Percentiles rank a stretch among this genome's conserved stretches.
phyloP scores from a whole-genome alignment of 805 yeast genomes.

The Metschnikowia continentalis region DNA sequence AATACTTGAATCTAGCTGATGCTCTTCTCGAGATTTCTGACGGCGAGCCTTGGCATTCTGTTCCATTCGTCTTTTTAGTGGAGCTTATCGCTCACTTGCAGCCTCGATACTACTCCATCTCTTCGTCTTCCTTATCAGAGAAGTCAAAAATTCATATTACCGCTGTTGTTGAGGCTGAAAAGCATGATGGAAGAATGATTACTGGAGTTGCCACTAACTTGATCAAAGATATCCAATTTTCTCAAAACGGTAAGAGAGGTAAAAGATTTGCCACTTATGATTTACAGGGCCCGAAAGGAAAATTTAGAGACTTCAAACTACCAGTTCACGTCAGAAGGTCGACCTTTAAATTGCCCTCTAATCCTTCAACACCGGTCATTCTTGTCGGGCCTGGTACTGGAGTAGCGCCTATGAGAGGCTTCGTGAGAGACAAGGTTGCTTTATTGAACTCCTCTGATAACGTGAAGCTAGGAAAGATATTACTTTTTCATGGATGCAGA shows the following conservation, averaged over 20 bases:
- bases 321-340: constrained; percentile 95
- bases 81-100: constrained; percentile 79
- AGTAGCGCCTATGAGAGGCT: constrained; percentile 97
- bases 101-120: constrained; percentile 94
- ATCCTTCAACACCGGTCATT: constrained; percentile 77
- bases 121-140: constrained; percentile 79
- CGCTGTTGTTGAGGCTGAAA: constrained; percentile 80
- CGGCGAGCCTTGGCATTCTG: constrained; percentile 64
- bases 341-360: constrained; percentile 87
- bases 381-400: constrained; percentile 99
- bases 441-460: constrained; percentile 28
- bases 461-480: constrained; percentile 56
- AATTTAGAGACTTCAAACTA: constrained; percentile 51
- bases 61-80: constrained; percentile 80
- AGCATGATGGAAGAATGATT: constrained; percentile 31
- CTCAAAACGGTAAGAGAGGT: constrained; percentile 42
- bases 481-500: constrained; percentile 88
- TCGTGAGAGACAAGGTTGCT: constrained; percentile 80
- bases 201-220: constrained; percentile 92
- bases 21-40: constrained; percentile 58
- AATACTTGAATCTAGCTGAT: constrained; percentile 72
- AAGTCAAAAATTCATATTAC: constrained; percentile 77
- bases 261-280: constrained; percentile 57
- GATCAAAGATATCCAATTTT: constrained; percentile 63
- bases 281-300: constrained; percentile 77